Evolutionary conservation across 768 basidiomycete genomes (phyloP), one percentile per base, ranked within the genome.

Genomic region (Amanita rimosa): DNA sequence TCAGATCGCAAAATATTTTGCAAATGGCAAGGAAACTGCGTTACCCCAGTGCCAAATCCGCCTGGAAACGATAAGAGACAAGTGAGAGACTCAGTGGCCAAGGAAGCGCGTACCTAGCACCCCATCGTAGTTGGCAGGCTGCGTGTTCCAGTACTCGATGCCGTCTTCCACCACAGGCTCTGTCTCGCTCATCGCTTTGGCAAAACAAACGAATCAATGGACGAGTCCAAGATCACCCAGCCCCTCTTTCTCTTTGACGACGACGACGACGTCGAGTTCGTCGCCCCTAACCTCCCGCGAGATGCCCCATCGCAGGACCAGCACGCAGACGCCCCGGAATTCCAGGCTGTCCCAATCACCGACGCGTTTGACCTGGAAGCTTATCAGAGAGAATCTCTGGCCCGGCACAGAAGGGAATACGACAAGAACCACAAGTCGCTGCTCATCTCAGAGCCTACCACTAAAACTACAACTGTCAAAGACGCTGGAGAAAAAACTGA

Each of bases 71-170:
- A 49, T 8, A 43, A 45, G 22, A 39, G 21, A 52, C 37, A 31
- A 37, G 39, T 24, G 14, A 55, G 13, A 44, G 48, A 40, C 9
- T 14, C 4, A 56, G 63, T 29, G 4, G 0, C 3, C 17, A 22
- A 26, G 4, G 11, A n/a, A 61, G 48, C 51, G 40, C 34, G 17
- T 33, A 51, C 90, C 94, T 22, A 97, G 75, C 7, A 97, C 94
- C 40, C 94, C 91, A 58, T 96, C 81, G 26, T 86, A 75, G 52
- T 69, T 86, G 3, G 93, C 87, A 6, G 85, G 81, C 54, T 91
- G 86, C 1, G 70, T 70, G 17, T 72, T 74, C 95, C 95, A 98
- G 62, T 96, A 98, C 17, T 78, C 68, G 38, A 97, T 78, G 13
- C 95, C 89, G 33, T 83, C 78, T 50, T 84, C 65, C 24, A 91